Percentiles rank a stretch among this genome's conserved stretches.
Evolutionary conservation across 1,284 basidiomycete genomes (phyloP).

Genomic region (Ceratobasidium papillatum): DNA sequence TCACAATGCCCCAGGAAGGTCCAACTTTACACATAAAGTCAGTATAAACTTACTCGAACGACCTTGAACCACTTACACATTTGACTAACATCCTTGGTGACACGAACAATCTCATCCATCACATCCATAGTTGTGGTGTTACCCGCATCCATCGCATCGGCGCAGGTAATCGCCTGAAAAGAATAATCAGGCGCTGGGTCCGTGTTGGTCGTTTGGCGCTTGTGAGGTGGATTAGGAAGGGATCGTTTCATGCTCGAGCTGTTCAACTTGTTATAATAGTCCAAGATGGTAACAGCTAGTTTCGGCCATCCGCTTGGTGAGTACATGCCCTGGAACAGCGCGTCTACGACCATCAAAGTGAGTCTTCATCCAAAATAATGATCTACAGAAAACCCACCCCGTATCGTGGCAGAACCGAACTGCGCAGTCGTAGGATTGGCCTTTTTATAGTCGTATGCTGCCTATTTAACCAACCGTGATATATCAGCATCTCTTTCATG

Average conservation of each 20-base stretch:
- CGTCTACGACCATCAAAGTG: background rate
- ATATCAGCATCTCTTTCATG: background rate
- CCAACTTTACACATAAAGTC: background rate
- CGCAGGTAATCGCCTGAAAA: constrained; percentile 36
- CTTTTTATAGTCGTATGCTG: constrained; percentile 20
- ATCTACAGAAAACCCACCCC: constrained; percentile 1
- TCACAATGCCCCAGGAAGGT: constrained; percentile 9
- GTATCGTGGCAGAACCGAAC: constrained; percentile 16
- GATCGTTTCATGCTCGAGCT: background rate
- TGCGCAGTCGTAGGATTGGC: background rate
- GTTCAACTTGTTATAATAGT: background rate
- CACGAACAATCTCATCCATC: constrained; percentile 22
- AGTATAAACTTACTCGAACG: background rate
- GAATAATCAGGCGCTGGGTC: background rate
- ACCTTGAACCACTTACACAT: constrained; percentile 24
- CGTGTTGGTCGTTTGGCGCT: background rate
- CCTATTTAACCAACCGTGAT: background rate
- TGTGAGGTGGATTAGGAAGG: background rate
- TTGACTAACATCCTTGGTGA: constrained; percentile 14
- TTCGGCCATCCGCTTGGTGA: constrained; percentile 33
- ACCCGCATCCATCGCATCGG: constrained; percentile 35
- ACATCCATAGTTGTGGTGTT: constrained; percentile 37
- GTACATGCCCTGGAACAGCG: constrained; percentile 32
- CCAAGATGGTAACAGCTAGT: constrained; percentile 18
- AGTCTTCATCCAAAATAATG: background rate